Evolutionary conservation across 352 stramenopile species (phyloP), one percentile per base, ranked within the genome.

Genomic region (Plasmopara viticola): DNA sequence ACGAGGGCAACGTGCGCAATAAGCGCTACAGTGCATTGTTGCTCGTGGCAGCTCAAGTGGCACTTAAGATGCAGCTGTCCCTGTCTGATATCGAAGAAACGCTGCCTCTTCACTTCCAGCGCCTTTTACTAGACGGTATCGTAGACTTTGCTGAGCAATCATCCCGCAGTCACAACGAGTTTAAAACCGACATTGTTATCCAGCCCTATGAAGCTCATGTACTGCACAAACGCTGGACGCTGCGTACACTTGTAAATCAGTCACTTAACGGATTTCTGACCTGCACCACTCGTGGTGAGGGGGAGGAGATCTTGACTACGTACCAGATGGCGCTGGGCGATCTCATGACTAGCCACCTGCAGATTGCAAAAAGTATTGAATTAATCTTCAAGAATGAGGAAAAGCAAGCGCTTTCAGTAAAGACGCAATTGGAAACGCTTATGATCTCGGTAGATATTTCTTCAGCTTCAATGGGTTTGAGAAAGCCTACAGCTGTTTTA

Each of bases 121-220:
- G 78, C n/a, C 58, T 89, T 31, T 65, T 93, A 5, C 51, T 93
- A 10, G 83, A 93, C 57, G 83, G 79, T n/a, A 74, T 92, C 25
- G 75, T 92, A 41, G 74, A 90, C 40, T 78, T 87, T 37, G 75
- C 74, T 0, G 75, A 89, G 44, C 68, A 74, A 29, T 62, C 61
- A 10, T 39, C 58, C 28, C 60, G 53, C 33, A 53, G 49, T 14
- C 73, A 51, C 25, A 73, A 37, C 39, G 46, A 60, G 31, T 79
- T 73, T 34, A 62, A 62, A 1, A 56, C 48, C 14, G 65, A 75
- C 38, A 51, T 76, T 8, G n/a, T 49, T 7, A 48, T 86, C 9
- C 53, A 63, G 9, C 59, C 74, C 4, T 73, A 69, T 13, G 73
- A 87, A 18, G 79, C 79, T 0, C 69, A 72, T 12, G 48, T 91